Base-by-base conservation (phyloP, 306 rosid genomes). In the Luffa acutangula region DNA sequence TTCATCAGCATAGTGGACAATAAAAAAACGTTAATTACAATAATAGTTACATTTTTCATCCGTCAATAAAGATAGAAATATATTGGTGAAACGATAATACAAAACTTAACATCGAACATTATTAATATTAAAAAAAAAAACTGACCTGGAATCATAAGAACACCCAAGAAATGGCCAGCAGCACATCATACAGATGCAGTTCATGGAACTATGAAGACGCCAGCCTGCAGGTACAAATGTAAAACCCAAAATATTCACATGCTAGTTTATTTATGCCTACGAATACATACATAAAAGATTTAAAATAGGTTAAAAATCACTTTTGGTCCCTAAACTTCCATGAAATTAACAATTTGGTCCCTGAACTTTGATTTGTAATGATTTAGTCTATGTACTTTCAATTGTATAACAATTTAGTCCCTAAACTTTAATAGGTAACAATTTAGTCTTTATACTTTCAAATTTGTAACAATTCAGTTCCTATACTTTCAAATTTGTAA, bases 171-270 rank as follows among this genome's bases (percentile, higher is more conserved):
- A 60, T 60, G 34, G 65, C 5, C 78, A 33, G 31, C 17, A 51
- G 78, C 78, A 69, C 0, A 42, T n/a, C 15, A 51, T 33, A 36
- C 46, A 11, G 64, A 58, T 53, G 81, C 70, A 71, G 81, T 85
- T 85, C 87, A 85, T 7, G 88, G 82, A 60, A 82, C 86, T 6
- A 85, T 65, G 82, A 82, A 81, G 72, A 91, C 59, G 73, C 91
- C 93, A 34, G 81, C 91, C 98, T 93, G 80, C 79, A 85, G 59
- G 82, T 74, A 71, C 82, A 64, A 63, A 49, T 34, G 34, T 84
- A 65, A 73, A 64, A 80, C 71, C 70, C 36, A 59, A 34, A 57
- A 77, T 76, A 37, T 21, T 58, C 53, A 25, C 3, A 59, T 42
- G 49, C 37, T 52, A 75, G 49, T 53, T 75, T 75, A 53, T 33